These are phyloP conservation scores for Coleophoma crateriformis DNA, from an alignment of 2,329 filamentous ascomycete species.

Conservation along the genomic window DNA sequence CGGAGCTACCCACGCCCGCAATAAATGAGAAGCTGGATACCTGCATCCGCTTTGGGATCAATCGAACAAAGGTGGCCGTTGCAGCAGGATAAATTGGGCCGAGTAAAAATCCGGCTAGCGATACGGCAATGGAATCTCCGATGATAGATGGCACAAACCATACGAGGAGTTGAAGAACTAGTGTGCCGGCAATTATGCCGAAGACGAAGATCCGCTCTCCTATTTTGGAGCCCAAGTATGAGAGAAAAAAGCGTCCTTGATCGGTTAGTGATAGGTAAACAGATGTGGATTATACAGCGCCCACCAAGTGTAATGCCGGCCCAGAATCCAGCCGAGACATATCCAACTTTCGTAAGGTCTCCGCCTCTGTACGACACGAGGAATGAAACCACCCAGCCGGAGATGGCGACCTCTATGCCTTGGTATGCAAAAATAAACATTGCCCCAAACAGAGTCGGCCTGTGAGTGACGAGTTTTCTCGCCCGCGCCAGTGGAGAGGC, in stretches of 20 bases:
- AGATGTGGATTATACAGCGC: constrained; percentile 48
- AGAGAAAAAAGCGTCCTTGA: constrained; percentile 63
- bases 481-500: constrained; percentile 24
- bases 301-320: constrained; percentile 69
- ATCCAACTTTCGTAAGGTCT: constrained; percentile 67
- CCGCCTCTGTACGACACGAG: constrained; percentile 67
- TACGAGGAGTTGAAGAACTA: constrained; percentile 64
- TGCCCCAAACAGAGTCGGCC: constrained; percentile 61
- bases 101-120: constrained; percentile 66
- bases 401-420: constrained; percentile 74
- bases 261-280: no score
- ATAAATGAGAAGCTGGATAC: constrained; percentile 60
- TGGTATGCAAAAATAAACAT: constrained; percentile 81
- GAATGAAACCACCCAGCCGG: constrained; percentile 81
- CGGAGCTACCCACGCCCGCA: constrained; percentile 60
- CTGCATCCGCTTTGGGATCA: constrained; percentile 51
- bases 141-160: constrained; percentile 71
- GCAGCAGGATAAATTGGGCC: constrained; percentile 75
- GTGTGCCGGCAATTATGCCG: constrained; percentile 45
- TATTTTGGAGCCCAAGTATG: constrained; percentile 57
- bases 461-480: constrained; percentile 23
- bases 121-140: constrained; percentile 58
- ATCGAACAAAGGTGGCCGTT: constrained; percentile 53
- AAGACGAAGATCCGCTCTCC: constrained; percentile 67
- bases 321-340: constrained; percentile 68